Evolutionary conservation across 306 rosid species (phyloP), one percentile per base, ranked within the genome.

Genomic region (Fagus sylvatica): DNA sequence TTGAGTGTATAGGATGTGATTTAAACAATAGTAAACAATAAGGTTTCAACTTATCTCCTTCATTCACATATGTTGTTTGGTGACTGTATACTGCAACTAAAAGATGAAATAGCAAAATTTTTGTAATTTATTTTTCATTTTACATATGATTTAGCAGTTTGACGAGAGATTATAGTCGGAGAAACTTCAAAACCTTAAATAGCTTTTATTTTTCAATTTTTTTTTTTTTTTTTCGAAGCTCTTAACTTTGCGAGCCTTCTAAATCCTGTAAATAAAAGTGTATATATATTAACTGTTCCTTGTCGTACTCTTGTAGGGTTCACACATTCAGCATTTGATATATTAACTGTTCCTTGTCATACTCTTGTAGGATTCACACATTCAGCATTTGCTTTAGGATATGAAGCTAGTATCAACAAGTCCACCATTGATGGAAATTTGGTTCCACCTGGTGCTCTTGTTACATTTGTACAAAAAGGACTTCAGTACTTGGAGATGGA

Each of bases 401-500:
- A 91, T 82, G 99, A 95, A 78, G 99, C 96, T n/a, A 77, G 93
- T 77, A 92, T 95, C 74, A 90, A 88, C 87, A 95, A 91, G 86
- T 79, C 87, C 85, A 66, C 97, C 32, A 90, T 92, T 34, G 98
- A 95, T 87, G 98, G 98, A 40, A 91, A 88, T 83, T 79, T 95
- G 89, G 93, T 95, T 72, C 98, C 98, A 0, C 96, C 96, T 1
- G 90, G 89, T 78, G 89, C 98, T 74, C 98, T 95, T 41, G 84
- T 95, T 83, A 91, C 90, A 66, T 85, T 91, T 88, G 87, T 95
- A 67, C 99, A 95, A 77, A 95, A 95, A 83, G 99, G 99, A 54
- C 91, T 95, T 76, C 98, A 92, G 73, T 95, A 92, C 85, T 87
- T 95, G 86, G 99, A 95, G 90, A 92, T 93, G 99, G 99, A 95